These are phyloP conservation scores for Tolypocladium amazonense DNA, from an alignment of 2,329 filamentous ascomycete species.

Conservation along the genomic window DNA sequence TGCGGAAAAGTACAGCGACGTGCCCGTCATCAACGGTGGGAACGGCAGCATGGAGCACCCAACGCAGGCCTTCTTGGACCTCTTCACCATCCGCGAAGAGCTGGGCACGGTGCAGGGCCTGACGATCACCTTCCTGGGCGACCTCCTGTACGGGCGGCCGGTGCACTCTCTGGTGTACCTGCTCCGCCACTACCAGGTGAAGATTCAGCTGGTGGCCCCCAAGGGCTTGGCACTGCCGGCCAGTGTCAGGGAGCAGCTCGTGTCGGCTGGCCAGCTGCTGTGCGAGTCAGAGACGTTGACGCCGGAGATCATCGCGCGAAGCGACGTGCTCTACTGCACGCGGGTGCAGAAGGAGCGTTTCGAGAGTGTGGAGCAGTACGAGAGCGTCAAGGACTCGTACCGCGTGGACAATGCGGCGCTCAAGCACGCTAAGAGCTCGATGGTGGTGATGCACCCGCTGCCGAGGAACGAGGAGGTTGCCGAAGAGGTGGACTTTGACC, in stretches of 20 bases:
- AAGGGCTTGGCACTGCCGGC: constrained; percentile 65
- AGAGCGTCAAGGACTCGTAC: constrained; percentile 79
- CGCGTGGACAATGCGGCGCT: constrained; percentile 84
- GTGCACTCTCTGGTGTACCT: constrained; percentile 94
- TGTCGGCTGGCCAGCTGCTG: constrained; percentile 64
- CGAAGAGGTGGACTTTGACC: constrained; percentile 96
- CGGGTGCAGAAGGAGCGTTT: constrained; percentile 96
- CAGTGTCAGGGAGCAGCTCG: constrained; percentile 62
- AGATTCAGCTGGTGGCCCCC: constrained; percentile 84
- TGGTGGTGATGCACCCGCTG: constrained; percentile 92
- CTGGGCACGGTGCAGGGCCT: constrained; percentile 89
- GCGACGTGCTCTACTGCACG: constrained; percentile 94
- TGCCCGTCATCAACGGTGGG: constrained; percentile 93
- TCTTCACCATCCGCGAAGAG: constrained; percentile 98
- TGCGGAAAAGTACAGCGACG: constrained; percentile 76
- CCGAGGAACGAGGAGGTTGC: constrained; percentile 88
- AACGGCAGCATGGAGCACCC: constrained; percentile 96
- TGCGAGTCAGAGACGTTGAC: constrained; percentile 70
- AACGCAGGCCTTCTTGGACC: constrained; percentile 92
- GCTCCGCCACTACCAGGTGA: constrained; percentile 90
- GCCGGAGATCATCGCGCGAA: constrained; percentile 72
- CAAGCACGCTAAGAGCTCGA: constrained; percentile 82
- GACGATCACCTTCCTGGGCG: constrained; percentile 91
- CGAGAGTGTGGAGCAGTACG: constrained; percentile 67
- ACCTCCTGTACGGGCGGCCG: constrained; percentile 84